Evolutionary conservation across 2,329 filamentous ascomycete species (phyloP).

Genomic region (Trichoderma citrinoviride): DNA sequence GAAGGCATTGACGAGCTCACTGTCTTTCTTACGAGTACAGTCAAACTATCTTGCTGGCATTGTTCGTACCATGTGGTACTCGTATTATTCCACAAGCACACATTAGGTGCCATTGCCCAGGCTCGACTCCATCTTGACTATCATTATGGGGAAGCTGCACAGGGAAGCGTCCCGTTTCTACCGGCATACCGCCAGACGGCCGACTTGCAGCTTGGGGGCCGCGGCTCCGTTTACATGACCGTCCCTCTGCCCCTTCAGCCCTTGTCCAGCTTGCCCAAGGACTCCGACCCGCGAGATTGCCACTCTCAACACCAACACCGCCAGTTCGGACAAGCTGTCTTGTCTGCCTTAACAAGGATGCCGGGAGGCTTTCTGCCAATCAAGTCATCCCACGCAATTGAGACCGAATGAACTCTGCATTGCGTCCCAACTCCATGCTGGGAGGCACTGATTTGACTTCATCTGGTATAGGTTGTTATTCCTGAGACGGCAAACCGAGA

Average conservation of each 20-base stretch:
- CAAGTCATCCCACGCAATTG: slow-evolving; percentile 17
- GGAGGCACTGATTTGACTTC: not conserved
- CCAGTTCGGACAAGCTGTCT: slow-evolving; percentile 5
- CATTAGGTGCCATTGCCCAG: not conserved
- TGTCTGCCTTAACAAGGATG: slow-evolving; percentile 1
- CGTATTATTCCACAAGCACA: not conserved
- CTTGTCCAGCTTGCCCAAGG: not conserved
- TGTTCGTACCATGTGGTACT: not conserved
- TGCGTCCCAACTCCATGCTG: slow-evolving; percentile 16
- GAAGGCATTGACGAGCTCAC: not conserved
- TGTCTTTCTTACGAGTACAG: not conserved
- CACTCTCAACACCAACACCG: slow-evolving; percentile 3
- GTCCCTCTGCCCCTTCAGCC: slow-evolving; percentile 2
- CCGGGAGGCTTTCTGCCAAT: slow-evolving; percentile 15
- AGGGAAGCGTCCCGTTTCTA: slow-evolving; percentile 16
- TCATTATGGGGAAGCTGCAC: slow-evolving; percentile 13
- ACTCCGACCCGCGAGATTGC: not conserved
- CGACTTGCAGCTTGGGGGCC: not conserved
- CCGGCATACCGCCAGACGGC: slow-evolving; percentile 20
- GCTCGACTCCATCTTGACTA: slow-evolving; percentile 5
- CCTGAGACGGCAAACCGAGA: not conserved
- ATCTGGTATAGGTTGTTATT: not conserved
- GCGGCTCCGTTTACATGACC: slow-evolving; percentile 6
- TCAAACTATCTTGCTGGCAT: not conserved
- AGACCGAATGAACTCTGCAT: slow-evolving; percentile 1